Evolutionary conservation across 139 green algal species (phyloP), one percentile per base, ranked within the genome.

Genomic region (Monoraphidium neglectum): DNA sequence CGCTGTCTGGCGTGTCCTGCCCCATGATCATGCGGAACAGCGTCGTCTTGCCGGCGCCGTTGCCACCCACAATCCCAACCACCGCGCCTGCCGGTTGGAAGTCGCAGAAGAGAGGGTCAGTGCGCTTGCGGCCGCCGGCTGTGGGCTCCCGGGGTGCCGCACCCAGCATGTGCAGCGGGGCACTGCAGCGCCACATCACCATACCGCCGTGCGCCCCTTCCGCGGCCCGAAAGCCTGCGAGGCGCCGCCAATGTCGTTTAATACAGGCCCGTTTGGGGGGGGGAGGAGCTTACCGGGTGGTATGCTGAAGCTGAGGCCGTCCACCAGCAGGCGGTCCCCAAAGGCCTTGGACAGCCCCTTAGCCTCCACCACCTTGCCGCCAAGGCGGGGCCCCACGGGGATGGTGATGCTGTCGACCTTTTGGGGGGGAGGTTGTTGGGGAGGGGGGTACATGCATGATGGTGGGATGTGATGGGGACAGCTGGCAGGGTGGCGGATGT

Each of bases 21-120:
- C 89, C 84, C 80, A 91, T 90, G 63, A 98, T 93, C 82, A 98
- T 95, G 0, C 81, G 72, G 86, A 98, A 95, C 37, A 96, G 78
- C 12, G 92, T 96, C 15, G 87, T 90, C 87, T 97, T 97, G 76
- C 92, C 90, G 4, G 90, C 85, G 40, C 87, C 90, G 68, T 97
- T 97, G 53, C 83, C 86, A 0, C 94, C 94, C 38, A 98, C 91
- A 68, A 98, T 95, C 47, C 92, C 92, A 56, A 77, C 71, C 26
- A 77, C 59, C 30, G 68, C 79, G 43, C 30, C 89, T 82, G 80
- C 43, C 43, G 3, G 5, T 23, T 32, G 56, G 51, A 5, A n/a
- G 69, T 2, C 18, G n/a, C 16, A 1, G 35, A 13, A 18, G 24
- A 33, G 62, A 8, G 33, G 71, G 40, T 72, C 65, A 81, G 70